A percentile compares a stretch with the other conserved stretches of the same genome.
These are phyloP conservation scores for Umbelopsis sp. DNA, from an alignment of 192 early-diverging fungal species.

Conservation along the genomic window DNA sequence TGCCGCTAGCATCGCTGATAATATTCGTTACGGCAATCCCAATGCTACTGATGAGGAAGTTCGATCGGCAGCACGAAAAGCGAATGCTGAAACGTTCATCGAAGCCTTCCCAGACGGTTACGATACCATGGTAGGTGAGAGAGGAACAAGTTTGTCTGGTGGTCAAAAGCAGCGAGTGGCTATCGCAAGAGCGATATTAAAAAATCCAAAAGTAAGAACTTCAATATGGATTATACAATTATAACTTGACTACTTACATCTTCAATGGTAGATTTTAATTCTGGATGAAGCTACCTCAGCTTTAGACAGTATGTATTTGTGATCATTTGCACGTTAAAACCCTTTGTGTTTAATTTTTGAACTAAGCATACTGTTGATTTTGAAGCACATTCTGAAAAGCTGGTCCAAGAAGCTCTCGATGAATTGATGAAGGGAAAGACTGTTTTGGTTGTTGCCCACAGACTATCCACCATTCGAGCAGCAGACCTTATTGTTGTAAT, in stretches of 20 bases:
- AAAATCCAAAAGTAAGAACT: slow-evolving; percentile 46
- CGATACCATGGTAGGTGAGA: slow-evolving; percentile 88
- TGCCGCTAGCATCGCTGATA: slow-evolving; percentile 74
- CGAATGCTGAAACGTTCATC: slow-evolving; percentile 80
- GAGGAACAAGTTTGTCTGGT: slow-evolving; percentile 62
- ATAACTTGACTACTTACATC: background rate
- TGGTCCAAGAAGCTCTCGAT: slow-evolving; percentile 79
- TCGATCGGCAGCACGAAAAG: slow-evolving; percentile 59
- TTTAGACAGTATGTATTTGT: slow-evolving; percentile 55
- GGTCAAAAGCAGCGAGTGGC: slow-evolving; percentile 66
- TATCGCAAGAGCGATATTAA: slow-evolving; percentile 62
- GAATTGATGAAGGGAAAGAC: slow-evolving; percentile 72
- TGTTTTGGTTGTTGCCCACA: slow-evolving; percentile 82
- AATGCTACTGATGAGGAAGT: slow-evolving; percentile 75
- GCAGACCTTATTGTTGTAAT: slow-evolving; percentile 52
- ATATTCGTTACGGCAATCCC: slow-evolving; percentile 67
- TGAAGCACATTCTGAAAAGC: slow-evolving; percentile 60
- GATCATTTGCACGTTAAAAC: background rate
- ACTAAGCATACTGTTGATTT: background rate
- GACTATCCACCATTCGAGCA: slow-evolving; percentile 79
- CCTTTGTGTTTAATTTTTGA: background rate
- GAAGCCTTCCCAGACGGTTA: slow-evolving; percentile 76
- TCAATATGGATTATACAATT: no score
- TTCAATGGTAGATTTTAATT: slow-evolving; percentile 58
- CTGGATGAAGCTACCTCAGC: slow-evolving; percentile 81